Evolutionary conservation across 2,329 filamentous ascomycete genomes (phyloP).

Genomic region (Pseudogymnoascus sp.): DNA sequence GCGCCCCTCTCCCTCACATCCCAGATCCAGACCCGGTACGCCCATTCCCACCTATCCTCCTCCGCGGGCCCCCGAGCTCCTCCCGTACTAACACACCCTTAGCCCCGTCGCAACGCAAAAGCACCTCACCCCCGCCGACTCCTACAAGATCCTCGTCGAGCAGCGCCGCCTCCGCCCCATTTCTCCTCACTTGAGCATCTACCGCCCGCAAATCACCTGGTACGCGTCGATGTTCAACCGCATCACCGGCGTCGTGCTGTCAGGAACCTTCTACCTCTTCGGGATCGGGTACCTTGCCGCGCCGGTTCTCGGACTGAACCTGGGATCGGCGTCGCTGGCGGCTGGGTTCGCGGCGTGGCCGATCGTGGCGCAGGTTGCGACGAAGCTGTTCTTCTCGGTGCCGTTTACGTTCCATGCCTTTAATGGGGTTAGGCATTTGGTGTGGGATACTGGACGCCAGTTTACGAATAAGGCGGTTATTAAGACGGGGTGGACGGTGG

Average conservation of each 20-base stretch:
- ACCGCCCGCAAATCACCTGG: conserved; percentile 66
- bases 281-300: conserved; percentile 60
- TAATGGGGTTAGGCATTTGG: conserved; percentile 66
- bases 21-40: conserved; percentile 44
- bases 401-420: conserved; percentile 64
- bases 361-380: conserved; percentile 47
- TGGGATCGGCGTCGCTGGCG: conserved; percentile 58
- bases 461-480: conserved; percentile 61
- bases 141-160: conserved; percentile 54
- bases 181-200: conserved; percentile 65
- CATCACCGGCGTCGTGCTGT: conserved; percentile 55
- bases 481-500: conserved; percentile 56
- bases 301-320: conserved; percentile 60
- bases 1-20: conserved; percentile 37
- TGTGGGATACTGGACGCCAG: conserved; percentile 59
- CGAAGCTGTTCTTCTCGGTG: conserved; percentile 54
- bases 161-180: conserved; percentile 64
- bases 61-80: background rate
- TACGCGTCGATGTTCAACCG: conserved; percentile 55
- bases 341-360: conserved; percentile 59
- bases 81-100: conserved; percentile 16
- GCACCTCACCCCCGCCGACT: conserved; percentile 37
- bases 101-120: conserved; percentile 44
- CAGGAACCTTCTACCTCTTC: conserved; percentile 61
- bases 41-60: background rate